Conservation (phyloP, 306 rosid genomes). For the Medicago ruthenica region DNA sequence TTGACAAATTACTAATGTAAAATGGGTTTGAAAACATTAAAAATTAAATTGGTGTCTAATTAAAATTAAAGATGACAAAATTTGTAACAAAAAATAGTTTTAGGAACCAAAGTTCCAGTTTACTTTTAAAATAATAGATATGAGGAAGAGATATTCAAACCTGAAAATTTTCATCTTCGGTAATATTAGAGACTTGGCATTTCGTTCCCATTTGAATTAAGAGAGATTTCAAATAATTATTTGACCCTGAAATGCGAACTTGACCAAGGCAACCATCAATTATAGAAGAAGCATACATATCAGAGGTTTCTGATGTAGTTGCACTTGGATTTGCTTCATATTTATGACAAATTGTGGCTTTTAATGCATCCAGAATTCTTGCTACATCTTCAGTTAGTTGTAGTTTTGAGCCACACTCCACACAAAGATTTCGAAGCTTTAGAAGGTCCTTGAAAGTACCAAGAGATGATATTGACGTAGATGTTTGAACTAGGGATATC, state of each 20-base stretch:
- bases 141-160: background rate
- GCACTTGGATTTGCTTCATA: background rate
- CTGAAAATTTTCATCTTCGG: background rate
- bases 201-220: background rate
- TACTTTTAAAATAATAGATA: background rate
- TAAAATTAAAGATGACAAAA: background rate
- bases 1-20: background rate
- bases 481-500: background rate
- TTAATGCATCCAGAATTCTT: background rate
- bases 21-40: background rate
- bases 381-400: background rate
- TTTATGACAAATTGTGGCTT: background rate
- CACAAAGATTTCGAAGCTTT: constrained; percentile 4
- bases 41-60: background rate
- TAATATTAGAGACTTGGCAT: background rate
- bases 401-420: background rate
- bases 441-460: constrained; percentile 5
- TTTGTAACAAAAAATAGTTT: background rate
- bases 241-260: background rate
- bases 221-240: background rate
- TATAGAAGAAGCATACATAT: background rate
- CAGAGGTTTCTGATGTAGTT: background rate
- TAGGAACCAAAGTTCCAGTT: background rate
- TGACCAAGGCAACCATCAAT: background rate
- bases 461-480: background rate